phyloP scores from a whole-genome alignment of 305 asterid species.

The Fraxinus dipetala region DNA sequence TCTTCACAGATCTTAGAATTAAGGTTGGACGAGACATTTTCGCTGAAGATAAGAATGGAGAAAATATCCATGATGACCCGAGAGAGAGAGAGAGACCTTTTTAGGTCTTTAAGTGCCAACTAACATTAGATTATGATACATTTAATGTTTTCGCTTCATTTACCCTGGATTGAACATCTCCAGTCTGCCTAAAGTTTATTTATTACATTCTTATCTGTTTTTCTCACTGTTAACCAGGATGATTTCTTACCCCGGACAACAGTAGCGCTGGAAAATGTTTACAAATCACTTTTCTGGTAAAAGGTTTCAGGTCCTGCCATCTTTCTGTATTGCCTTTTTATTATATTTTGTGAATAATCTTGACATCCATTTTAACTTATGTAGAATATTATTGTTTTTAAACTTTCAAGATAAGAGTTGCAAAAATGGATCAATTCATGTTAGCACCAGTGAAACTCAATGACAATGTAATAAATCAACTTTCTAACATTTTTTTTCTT shows the following conservation, averaged over 20 bases:
- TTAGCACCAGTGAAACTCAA: background rate
- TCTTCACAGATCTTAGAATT: background rate
- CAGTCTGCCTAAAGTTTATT: conserved; percentile 2
- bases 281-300: conserved; percentile 95
- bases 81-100: background rate
- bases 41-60: background rate
- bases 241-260: conserved; percentile 99
- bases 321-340: conserved; percentile 29
- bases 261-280: conserved; percentile 71
- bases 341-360: background rate
- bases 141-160: background rate
- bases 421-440: background rate
- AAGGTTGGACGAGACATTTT: background rate
- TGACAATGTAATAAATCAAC: background rate
- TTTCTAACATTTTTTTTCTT: background rate
- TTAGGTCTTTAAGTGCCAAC: background rate
- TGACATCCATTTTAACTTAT: background rate
- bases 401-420: background rate
- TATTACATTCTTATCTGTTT: background rate
- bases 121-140: background rate
- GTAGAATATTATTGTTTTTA: background rate
- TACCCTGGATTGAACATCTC: background rate
- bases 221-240: conserved; percentile 52
- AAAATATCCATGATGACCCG: background rate
- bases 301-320: conserved; percentile 54